Conservation (phyloP, 306 rosid genomes). For the Ziziphus jujuba region DNA sequence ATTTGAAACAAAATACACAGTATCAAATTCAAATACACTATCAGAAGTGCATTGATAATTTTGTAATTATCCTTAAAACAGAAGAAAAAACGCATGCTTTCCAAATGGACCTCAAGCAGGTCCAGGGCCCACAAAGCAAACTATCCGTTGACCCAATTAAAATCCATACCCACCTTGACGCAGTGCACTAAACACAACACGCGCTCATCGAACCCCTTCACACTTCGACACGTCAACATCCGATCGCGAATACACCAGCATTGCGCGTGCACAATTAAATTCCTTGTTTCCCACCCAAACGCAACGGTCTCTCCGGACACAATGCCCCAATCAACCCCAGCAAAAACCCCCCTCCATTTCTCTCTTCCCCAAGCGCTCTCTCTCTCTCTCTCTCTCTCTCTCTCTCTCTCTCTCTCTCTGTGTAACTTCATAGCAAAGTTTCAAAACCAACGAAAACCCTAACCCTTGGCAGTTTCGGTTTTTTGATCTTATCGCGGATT, state of each 20-base stretch:
- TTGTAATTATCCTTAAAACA: neutral
- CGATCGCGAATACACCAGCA: neutral
- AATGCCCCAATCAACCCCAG: slow-evolving; percentile 1
- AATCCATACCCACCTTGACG: neutral
- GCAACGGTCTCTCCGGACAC: slow-evolving; percentile 17
- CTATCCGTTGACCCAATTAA: neutral
- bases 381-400: neutral
- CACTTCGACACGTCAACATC: neutral
- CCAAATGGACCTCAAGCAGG: neutral
- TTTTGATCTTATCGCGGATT: neutral
- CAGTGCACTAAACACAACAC: neutral
- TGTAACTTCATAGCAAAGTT: neutral
- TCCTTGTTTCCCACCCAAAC: neutral
- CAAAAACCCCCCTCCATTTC: neutral
- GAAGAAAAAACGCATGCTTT: neutral
- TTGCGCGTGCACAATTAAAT: neutral
- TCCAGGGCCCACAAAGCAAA: neutral
- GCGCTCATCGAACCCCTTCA: neutral
- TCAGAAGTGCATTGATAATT: too few relatives aligned
- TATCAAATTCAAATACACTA: too few relatives aligned
- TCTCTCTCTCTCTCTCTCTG: neutral
- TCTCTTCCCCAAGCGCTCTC: neutral
- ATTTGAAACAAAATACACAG: too few relatives aligned
- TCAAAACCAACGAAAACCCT: neutral
- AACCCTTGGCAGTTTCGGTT: too few relatives aligned